A percentile compares a stretch with the other conserved stretches of the same genome.
phyloP scores from a whole-genome alignment of 1,284 basidiomycete genomes.

The Dichomitus squalens region DNA sequence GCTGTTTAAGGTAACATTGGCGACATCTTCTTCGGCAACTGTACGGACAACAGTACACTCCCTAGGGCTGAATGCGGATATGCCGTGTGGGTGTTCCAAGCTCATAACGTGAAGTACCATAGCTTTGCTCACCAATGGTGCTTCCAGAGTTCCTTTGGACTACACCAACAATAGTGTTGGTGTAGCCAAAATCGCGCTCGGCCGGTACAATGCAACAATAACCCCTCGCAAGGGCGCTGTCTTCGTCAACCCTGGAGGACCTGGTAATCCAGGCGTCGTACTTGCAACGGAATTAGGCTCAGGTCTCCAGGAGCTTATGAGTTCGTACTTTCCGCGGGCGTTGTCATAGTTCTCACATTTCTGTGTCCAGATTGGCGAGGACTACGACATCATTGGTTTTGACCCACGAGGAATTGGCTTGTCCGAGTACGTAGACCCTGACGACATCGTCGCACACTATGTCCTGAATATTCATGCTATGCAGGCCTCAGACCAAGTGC shows the following conservation, averaged over 20 bases:
- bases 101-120: not conserved
- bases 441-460: too few relatives aligned
- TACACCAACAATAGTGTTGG: constrained; percentile 27
- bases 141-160: constrained; percentile 28
- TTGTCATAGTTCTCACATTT: not conserved
- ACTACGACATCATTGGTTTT: constrained; percentile 44
- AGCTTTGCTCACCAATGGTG: not conserved
- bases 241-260: constrained; percentile 30
- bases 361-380: constrained; percentile 28
- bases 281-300: constrained; percentile 15
- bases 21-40: constrained; percentile 15
- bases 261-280: constrained; percentile 21
- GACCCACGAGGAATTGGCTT: constrained; percentile 45
- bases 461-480: not conserved
- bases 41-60: constrained; percentile 1
- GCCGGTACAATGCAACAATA: constrained; percentile 23
- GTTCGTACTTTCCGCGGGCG: not conserved
- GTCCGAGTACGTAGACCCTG: constrained; percentile 29
- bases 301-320: constrained; percentile 20
- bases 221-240: constrained; percentile 25
- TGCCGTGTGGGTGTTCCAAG: constrained; percentile 21
- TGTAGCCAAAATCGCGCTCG: constrained; percentile 26
- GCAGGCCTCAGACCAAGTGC: constrained; percentile 38
- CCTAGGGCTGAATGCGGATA: constrained; percentile 26
- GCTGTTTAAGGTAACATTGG: constrained; percentile 1